phyloP scores from a whole-genome alignment of 2,329 filamentous ascomycete species.

The Talaromyces rugulosus region DNA sequence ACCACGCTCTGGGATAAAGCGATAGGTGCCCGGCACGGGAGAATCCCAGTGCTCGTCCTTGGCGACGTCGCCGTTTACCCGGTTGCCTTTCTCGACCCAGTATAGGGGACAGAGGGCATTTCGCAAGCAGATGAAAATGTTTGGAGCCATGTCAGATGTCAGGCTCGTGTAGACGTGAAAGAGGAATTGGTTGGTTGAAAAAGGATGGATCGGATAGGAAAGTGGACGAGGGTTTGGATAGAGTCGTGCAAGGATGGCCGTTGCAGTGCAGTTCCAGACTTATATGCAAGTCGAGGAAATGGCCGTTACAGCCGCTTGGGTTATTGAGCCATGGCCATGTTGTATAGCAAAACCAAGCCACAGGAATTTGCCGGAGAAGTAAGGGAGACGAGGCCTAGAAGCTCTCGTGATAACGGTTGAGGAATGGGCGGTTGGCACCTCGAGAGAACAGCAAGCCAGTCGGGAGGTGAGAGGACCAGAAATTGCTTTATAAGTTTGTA shows the following conservation, averaged over 20 bases:
- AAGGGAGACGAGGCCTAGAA: conserved; percentile 6
- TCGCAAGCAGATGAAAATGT: conserved; percentile 48
- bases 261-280: neutral
- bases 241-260: neutral
- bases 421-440: conserved; percentile 1
- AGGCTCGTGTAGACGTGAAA: neutral
- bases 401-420: neutral
- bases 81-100: conserved; percentile 44
- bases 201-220: neutral
- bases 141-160: conserved; percentile 42
- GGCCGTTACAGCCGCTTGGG: conserved; percentile 10
- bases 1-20: conserved; percentile 47
- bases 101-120: conserved; percentile 46
- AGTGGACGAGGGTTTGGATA: neutral
- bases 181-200: neutral
- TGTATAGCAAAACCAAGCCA: conserved; percentile 10
- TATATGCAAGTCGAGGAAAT: neutral
- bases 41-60: conserved; percentile 46
- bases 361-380: conserved; percentile 12
- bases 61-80: conserved; percentile 34
- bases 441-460: neutral
- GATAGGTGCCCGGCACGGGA: conserved; percentile 48
- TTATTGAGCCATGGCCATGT: conserved; percentile 11
- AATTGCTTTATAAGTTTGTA: neutral
- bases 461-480: neutral